Percentiles rank a stretch among this genome's conserved stretches.
These are phyloP conservation scores for Paramecium sexaurelia DNA, from an alignment of 73 alveolate genomes.

Conservation along the genomic window DNA sequence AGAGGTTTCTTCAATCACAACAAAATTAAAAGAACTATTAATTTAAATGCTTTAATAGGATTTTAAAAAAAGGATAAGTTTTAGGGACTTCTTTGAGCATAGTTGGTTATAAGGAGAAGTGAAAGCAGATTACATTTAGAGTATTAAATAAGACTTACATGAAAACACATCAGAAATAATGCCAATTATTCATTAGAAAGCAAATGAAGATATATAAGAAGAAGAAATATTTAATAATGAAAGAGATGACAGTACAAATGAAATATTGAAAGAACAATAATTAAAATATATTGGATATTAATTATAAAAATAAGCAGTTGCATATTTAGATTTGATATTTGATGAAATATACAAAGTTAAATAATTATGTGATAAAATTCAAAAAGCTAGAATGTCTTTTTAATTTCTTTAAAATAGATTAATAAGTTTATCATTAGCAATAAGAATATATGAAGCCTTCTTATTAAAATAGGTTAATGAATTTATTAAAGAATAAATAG, in stretches of 20 bases:
- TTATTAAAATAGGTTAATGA: conserved; percentile 11
- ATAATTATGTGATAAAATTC: background rate
- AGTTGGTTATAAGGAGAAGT: conserved; percentile 51
- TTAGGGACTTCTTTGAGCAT: conserved; percentile 54
- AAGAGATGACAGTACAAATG: conserved; percentile 1
- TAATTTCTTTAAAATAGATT: background rate
- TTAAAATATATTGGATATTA: conserved; percentile 27
- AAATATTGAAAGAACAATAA: background rate
- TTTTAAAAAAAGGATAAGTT: conserved; percentile 60
- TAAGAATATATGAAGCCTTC: background rate
- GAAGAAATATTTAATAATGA: conserved; percentile 1
- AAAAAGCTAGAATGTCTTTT: background rate
- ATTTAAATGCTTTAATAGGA: conserved; percentile 47
- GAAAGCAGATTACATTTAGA: conserved; percentile 23
- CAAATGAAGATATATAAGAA: conserved; percentile 37
- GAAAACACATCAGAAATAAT: background rate
- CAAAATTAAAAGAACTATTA: conserved; percentile 23
- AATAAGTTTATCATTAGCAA: background rate
- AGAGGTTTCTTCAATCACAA: background rate
- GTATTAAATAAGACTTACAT: background rate
- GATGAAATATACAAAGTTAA: background rate
- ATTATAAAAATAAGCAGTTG: background rate
- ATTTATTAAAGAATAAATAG: conserved; percentile 48
- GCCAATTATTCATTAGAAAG: background rate
- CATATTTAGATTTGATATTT: conserved; percentile 34